Conservation (phyloP, 345 rosid genomes). For the Melastoma malabathricum region DNA sequence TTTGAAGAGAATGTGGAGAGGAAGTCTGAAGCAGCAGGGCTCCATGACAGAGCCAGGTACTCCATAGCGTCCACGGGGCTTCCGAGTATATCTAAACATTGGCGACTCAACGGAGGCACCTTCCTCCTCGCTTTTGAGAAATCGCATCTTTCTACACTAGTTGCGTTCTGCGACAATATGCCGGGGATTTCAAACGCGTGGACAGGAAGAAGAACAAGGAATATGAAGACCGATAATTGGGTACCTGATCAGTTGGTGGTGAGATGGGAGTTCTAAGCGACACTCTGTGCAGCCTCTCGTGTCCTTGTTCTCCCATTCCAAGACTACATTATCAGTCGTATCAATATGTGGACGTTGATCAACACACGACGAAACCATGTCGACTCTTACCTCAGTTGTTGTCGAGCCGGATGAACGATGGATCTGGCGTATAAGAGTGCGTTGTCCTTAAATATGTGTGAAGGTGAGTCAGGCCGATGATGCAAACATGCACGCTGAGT, state of each 20-base stretch:
- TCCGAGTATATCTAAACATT: slow-evolving; percentile 4
- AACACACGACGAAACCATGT: too few relatives aligned
- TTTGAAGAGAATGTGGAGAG: slow-evolving; percentile 10
- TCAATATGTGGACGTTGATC: too few relatives aligned
- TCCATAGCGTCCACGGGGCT: slow-evolving; percentile 12
- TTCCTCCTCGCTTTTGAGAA: not conserved
- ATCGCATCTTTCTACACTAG: slow-evolving; percentile 3
- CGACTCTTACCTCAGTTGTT: too few relatives aligned
- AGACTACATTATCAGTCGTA: not conserved
- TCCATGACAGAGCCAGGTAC: slow-evolving; percentile 16
- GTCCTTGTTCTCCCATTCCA: slow-evolving; percentile 7
- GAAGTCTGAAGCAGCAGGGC: slow-evolving; percentile 14
- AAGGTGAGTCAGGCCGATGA: too few relatives aligned
- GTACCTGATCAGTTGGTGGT: slow-evolving; percentile 1
- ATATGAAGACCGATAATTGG: too few relatives aligned
- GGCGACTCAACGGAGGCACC: slow-evolving; percentile 2
- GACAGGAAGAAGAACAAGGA: not conserved
- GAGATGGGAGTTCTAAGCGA: slow-evolving; percentile 1
- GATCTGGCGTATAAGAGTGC: too few relatives aligned
- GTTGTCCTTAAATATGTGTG: too few relatives aligned
- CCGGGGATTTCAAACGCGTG: not conserved
- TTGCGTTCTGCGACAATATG: slow-evolving; percentile 4
- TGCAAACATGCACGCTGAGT: too few relatives aligned
- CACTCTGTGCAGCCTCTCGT: slow-evolving; percentile 1
- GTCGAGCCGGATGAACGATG: too few relatives aligned